Evolutionary conservation across 2,329 filamentous ascomycete genomes (phyloP).

Genomic region (Penicillium sp.): DNA sequence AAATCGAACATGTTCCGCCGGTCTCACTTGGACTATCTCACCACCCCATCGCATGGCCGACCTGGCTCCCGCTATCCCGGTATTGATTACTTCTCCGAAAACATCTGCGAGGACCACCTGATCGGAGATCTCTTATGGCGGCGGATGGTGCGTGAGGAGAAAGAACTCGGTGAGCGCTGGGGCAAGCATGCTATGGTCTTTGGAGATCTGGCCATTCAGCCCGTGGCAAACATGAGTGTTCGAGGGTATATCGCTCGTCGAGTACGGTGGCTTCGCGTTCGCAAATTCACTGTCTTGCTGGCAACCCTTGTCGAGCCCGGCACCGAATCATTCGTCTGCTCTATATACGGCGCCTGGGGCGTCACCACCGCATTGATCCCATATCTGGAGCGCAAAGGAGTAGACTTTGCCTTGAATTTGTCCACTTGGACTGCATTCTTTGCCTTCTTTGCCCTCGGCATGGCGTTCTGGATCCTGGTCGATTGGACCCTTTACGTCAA

Average conservation of each 20-base stretch:
- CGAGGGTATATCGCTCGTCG: slow-evolving; percentile 77
- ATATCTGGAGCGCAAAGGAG: slow-evolving; percentile 55
- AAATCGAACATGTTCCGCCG: slow-evolving; percentile 99
- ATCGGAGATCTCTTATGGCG: slow-evolving; percentile 93
- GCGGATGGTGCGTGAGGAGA: slow-evolving; percentile 41
- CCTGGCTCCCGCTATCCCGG: slow-evolving; percentile 60
- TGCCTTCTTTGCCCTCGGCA: slow-evolving; percentile 67
- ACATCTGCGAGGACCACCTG: slow-evolving; percentile 97
- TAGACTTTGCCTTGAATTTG: slow-evolving; percentile 55
- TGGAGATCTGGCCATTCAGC: slow-evolving; percentile 88
- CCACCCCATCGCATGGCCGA: slow-evolving; percentile 55
- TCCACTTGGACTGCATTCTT: slow-evolving; percentile 70
- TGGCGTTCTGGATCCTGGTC: slow-evolving; percentile 71
- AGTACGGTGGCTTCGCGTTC: slow-evolving; percentile 86
- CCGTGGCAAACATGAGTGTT: slow-evolving; percentile 80
- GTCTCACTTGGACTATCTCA: slow-evolving; percentile 80
- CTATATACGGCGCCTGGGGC: slow-evolving; percentile 77
- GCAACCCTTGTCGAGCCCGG: slow-evolving; percentile 93
- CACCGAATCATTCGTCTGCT: slow-evolving; percentile 85
- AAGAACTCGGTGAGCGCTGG: slow-evolving; percentile 50
- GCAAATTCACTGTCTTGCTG: slow-evolving; percentile 89
- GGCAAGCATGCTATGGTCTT: slow-evolving; percentile 82
- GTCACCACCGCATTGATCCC: slow-evolving; percentile 68
- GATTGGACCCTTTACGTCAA: slow-evolving; percentile 76
- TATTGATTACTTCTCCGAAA: slow-evolving; percentile 90